phyloP scores from a whole-genome alignment of 1,284 basidiomycete species.

The Thecaphora thlaspeos region DNA sequence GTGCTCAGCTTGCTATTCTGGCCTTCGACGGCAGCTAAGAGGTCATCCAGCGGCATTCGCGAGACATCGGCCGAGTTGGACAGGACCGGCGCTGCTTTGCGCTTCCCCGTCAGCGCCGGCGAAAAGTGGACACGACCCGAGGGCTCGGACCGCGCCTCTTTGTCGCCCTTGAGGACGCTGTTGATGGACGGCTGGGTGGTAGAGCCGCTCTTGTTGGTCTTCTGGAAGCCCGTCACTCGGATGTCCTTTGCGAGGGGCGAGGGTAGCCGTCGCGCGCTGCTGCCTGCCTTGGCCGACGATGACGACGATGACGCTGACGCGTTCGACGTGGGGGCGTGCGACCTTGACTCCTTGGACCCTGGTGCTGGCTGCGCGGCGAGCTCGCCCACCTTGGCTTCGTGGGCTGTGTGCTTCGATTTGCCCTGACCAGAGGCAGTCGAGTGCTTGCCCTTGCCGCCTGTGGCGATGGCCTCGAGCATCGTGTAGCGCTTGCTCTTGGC shows the following conservation, averaged over 20 bases:
- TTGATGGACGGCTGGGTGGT: background rate
- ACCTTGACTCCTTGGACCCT: background rate
- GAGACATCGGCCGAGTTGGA: conserved; percentile 56
- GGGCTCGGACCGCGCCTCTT: conserved; percentile 21
- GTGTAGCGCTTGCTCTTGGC: conserved; percentile 58
- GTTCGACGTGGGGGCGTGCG: background rate
- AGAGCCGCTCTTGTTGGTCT: background rate
- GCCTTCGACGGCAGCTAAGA: conserved; percentile 60
- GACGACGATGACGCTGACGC: background rate
- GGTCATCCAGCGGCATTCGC: conserved; percentile 60
- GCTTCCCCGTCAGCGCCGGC: conserved; percentile 55
- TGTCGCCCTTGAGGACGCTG: conserved; percentile 14
- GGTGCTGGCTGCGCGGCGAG: background rate
- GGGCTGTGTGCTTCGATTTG: background rate
- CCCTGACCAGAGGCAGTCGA: background rate
- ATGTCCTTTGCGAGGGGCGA: conserved; percentile 35
- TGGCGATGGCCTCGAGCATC: conserved; percentile 59
- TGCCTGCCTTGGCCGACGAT: background rate
- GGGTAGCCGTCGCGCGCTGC: conserved; percentile 12
- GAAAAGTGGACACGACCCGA: conserved; percentile 39
- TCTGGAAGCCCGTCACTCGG: conserved; percentile 3
- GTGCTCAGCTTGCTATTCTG: conserved; percentile 58
- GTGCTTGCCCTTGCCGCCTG: conserved; percentile 56
- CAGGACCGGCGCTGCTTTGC: conserved; percentile 41
- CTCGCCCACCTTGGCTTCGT: background rate